phyloP scores from a whole-genome alignment of 257 asterid species.

The Fraxinus pennsylvanica region DNA sequence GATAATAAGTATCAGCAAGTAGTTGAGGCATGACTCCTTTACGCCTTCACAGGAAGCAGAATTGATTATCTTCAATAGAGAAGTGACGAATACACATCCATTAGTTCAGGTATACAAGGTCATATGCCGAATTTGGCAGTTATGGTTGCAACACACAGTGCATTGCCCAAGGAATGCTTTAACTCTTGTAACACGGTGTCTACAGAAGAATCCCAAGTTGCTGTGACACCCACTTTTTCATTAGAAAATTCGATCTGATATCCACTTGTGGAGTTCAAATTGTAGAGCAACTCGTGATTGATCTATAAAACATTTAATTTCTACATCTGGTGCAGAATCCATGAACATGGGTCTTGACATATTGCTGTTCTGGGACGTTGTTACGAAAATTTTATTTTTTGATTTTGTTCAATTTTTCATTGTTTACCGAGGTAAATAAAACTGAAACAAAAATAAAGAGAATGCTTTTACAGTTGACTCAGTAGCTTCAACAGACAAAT shows the following conservation, averaged over 20 bases:
- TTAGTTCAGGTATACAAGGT: not conserved
- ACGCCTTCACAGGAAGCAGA: not conserved
- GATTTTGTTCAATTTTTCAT: not conserved
- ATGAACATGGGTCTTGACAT: not conserved
- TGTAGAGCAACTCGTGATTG: not conserved
- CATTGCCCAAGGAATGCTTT: not conserved
- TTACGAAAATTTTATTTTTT: not conserved
- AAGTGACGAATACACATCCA: not conserved
- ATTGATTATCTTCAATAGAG: not conserved
- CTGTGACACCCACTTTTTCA: not conserved
- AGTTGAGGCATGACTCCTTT: constrained; percentile 2
- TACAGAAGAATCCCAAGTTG: too few species aligned
- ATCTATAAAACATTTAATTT: not conserved
- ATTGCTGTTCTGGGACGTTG: not conserved
- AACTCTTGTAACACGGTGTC: not conserved
- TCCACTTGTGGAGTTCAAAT: not conserved
- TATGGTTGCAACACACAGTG: not conserved
- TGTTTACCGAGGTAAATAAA: not conserved
- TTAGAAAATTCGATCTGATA: not conserved
- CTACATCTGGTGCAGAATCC: not conserved
- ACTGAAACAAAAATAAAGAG: not conserved
- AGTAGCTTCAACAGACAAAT: not conserved
- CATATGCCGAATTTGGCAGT: not conserved
- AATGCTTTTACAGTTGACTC: not conserved
- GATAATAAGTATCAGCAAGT: constrained; percentile 20